Conservation (phyloP, 129 eudicot species). For the Dittrichia graveolens region DNA sequence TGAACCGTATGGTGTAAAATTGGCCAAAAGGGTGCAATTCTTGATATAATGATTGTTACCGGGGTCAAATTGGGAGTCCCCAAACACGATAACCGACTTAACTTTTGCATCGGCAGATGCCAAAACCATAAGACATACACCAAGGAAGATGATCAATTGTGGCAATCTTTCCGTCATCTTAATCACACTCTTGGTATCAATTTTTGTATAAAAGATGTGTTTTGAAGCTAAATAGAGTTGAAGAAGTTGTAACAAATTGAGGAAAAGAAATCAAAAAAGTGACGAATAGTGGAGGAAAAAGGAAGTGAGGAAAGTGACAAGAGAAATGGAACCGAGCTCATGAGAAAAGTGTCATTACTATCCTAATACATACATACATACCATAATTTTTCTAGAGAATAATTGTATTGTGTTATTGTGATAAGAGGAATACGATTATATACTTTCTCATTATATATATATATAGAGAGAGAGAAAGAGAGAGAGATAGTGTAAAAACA, state of each 20-base stretch:
- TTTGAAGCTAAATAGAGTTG: conserved; percentile 27
- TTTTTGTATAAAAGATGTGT: conserved; percentile 22
- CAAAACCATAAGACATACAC: conserved; percentile 9
- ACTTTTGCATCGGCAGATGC: conserved; percentile 18
- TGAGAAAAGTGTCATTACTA: conserved; percentile 25
- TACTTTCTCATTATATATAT: too few species aligned
- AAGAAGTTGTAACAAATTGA: conserved; percentile 21
- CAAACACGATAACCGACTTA: conserved; percentile 49
- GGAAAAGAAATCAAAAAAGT: not conserved
- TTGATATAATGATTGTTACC: conserved; percentile 56
- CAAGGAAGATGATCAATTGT: conserved; percentile 15
- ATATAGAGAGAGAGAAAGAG: too few species aligned
- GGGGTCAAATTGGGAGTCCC: conserved; percentile 66
- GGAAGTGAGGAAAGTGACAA: not conserved
- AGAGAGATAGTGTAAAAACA: too few species aligned
- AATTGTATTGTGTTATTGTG: too few species aligned
- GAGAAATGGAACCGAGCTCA: conserved; percentile 15
- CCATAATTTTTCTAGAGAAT: too few species aligned
- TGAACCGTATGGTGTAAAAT: conserved; percentile 63
- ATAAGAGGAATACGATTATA: too few species aligned
- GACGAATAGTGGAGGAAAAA: not conserved
- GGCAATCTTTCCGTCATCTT: conserved; percentile 30
- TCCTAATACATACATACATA: not conserved
- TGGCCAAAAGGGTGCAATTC: conserved; percentile 53
- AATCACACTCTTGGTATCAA: conserved; percentile 16